Conservation (phyloP, 345 rosid species). For the Salix udensis region DNA sequence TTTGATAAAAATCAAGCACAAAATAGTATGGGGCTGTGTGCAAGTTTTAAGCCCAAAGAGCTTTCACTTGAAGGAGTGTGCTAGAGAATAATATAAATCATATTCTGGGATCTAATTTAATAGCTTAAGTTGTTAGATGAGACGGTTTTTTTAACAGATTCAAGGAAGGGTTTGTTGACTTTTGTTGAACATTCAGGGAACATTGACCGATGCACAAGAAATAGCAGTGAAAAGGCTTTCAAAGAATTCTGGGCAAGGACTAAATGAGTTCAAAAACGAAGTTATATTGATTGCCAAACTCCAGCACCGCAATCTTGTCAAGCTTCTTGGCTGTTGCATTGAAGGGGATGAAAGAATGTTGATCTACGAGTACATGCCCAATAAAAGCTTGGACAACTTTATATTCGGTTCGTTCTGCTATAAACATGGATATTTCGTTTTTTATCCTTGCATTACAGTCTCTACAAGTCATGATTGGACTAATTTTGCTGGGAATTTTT, state of each 20-base stretch:
- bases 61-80: no score
- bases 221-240: constrained; percentile 55
- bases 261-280: constrained; percentile 46
- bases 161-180: neutral
- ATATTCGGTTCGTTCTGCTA: constrained; percentile 26
- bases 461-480: neutral
- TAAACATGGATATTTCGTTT: neutral
- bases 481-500: neutral
- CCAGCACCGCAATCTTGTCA: constrained; percentile 49
- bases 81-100: no score
- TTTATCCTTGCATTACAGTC: neutral
- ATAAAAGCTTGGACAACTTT: constrained; percentile 35
- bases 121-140: no score
- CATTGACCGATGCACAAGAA: constrained; percentile 34
- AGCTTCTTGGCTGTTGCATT: constrained; percentile 35
- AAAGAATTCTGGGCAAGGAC: constrained; percentile 39
- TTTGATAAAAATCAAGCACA: no score
- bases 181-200: constrained; percentile 28
- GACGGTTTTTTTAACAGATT: no score
- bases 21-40: no score
- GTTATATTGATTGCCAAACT: constrained; percentile 42
- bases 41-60: no score
- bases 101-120: fast-evolving
- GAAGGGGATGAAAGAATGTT: constrained; percentile 27
- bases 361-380: constrained; percentile 31